A percentile compares a stretch with the other conserved stretches of the same genome.
Conservation (phyloP, 306 rosid species). For the Prinsepia uniflora region DNA sequence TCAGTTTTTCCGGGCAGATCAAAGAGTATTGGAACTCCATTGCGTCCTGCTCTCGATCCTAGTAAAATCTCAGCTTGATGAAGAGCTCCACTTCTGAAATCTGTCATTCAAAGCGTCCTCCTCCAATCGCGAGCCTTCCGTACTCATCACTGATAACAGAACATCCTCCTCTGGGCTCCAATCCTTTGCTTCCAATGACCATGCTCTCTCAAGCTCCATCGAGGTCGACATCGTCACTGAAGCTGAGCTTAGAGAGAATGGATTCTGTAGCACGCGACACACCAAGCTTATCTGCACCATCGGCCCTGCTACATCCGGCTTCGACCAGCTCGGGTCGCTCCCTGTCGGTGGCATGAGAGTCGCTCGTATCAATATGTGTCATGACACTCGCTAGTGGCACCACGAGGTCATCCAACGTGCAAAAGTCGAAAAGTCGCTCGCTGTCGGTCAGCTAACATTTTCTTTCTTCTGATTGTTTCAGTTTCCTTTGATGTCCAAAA, state of each 20-base stretch:
- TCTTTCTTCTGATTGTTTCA: conserved; percentile 26
- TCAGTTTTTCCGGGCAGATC: too few relatives aligned
- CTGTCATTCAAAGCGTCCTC: conserved; percentile 37
- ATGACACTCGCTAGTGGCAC: conserved; percentile 92
- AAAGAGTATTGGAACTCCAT: too few relatives aligned
- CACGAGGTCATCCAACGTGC: conserved; percentile 60
- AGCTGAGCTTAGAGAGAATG: conserved; percentile 75
- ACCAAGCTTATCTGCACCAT: conserved; percentile 86
- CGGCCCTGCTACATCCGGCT: conserved; percentile 82
- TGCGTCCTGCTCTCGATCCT: too few relatives aligned
- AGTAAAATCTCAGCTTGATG: too few relatives aligned
- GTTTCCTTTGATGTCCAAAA: conserved; percentile 94
- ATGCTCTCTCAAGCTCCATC: conserved; percentile 35
- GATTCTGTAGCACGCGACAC: conserved; percentile 82
- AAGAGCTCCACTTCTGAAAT: conserved; percentile 14
- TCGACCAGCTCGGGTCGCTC: conserved; percentile 82
- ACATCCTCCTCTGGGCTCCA: conserved; percentile 28
- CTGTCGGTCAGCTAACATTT: conserved; percentile 11
- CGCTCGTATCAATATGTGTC: conserved; percentile 92
- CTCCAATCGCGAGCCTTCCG: conserved; percentile 43
- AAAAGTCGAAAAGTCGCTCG: too few relatives aligned
- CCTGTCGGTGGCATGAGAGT: conserved; percentile 98
- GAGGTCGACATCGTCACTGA: conserved; percentile 89
- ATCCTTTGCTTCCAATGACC: conserved; percentile 12
- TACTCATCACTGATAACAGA: conserved; percentile 42